Conservation (phyloP, 73 alveolate genomes). For the Blepharisma japonicum region DNA sequence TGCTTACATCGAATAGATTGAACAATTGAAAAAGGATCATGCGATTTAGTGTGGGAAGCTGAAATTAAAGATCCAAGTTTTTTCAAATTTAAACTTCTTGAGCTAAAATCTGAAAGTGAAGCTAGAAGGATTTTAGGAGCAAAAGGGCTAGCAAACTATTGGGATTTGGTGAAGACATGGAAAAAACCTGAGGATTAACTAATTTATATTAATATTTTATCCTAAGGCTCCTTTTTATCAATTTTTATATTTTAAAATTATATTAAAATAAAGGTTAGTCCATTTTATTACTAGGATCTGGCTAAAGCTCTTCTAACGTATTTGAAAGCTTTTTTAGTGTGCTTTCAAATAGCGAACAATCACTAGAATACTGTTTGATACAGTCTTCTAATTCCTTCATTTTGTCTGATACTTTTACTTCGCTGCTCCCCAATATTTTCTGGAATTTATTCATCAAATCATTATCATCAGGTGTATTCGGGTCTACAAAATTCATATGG, state of each 20-base stretch:
- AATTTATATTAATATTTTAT: too few species aligned
- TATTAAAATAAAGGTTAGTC: too few species aligned
- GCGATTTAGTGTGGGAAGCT: constrained; percentile 86
- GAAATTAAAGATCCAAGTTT: constrained; percentile 64
- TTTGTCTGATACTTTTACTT: background rate
- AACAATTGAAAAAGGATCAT: constrained; percentile 40
- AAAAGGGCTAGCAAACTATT: constrained; percentile 69
- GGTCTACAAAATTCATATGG: background rate
- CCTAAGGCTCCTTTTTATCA: too few species aligned
- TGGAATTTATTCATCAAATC: background rate
- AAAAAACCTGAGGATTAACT: background rate
- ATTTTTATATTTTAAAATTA: too few species aligned
- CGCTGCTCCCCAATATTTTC: background rate
- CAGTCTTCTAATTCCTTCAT: background rate
- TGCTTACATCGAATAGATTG: constrained; percentile 80
- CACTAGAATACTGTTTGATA: too few species aligned
- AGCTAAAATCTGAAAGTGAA: constrained; percentile 73
- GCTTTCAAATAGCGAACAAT: too few species aligned
- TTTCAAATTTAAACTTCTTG: constrained; percentile 73
- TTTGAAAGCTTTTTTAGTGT: too few species aligned
- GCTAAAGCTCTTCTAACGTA: too few species aligned
- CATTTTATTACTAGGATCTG: too few species aligned
- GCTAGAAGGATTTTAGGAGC: constrained; percentile 74
- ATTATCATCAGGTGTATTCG: background rate
- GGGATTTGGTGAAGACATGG: constrained; percentile 58